These are phyloP conservation scores for Ogataea corticis DNA, from an alignment of 805 yeast species.

Conservation along the genomic window DNA sequence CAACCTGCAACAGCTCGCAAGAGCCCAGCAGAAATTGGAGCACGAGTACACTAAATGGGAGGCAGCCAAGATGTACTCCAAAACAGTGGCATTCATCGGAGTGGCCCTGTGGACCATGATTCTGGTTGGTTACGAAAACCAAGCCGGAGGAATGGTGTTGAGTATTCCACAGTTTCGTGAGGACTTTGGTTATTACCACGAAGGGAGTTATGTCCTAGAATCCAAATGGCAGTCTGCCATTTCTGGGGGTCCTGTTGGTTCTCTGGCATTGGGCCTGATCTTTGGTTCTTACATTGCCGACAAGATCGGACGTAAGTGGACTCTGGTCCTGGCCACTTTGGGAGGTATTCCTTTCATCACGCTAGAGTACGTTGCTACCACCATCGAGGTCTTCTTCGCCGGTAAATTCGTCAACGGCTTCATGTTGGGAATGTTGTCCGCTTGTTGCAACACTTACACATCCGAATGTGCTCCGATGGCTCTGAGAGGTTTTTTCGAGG, in stretches of 20 bases:
- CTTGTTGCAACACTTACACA: conserved; percentile 41
- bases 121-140: conserved; percentile 44
- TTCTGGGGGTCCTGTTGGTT: conserved; percentile 32
- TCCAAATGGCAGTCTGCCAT: conserved; percentile 46
- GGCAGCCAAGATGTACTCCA: conserved; percentile 39
- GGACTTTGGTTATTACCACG: conserved; percentile 35
- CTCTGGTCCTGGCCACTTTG: conserved; percentile 33
- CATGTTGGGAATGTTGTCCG: conserved; percentile 45
- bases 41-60: conserved; percentile 23
- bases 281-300: conserved; percentile 38
- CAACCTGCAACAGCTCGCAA: conserved; percentile 6
- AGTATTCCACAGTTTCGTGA: conserved; percentile 38
- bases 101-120: conserved; percentile 36
- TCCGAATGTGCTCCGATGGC: conserved; percentile 52
- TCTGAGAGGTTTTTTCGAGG: conserved; percentile 43
- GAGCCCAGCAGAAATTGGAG: conserved; percentile 10
- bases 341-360: conserved; percentile 38
- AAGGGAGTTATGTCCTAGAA: conserved; percentile 35
- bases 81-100: conserved; percentile 39
- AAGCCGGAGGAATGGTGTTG: conserved; percentile 40
- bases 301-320: conserved; percentile 38
- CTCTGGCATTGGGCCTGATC: conserved; percentile 38
- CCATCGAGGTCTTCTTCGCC: conserved; percentile 37
- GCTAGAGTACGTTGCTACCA: conserved; percentile 41
- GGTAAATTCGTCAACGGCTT: conserved; percentile 45